phyloP scores from a whole-genome alignment of 257 asterid species.

The Cynanchum wilfordii region DNA sequence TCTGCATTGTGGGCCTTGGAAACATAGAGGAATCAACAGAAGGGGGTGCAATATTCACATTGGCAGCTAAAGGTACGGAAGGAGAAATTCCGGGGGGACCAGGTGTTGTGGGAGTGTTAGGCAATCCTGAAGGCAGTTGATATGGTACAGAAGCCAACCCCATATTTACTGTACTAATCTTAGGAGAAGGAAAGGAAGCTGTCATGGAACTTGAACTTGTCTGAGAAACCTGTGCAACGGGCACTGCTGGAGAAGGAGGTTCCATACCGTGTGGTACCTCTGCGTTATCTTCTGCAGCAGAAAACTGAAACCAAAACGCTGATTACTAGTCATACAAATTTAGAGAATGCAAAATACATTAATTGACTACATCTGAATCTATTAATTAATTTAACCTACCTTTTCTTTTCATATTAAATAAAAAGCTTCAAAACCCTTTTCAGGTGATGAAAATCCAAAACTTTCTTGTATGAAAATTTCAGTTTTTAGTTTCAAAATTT shows the following conservation, averaged over 20 bases:
- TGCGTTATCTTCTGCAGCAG: conserved; percentile 45
- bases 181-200: conserved; percentile 37
- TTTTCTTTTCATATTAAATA: background rate
- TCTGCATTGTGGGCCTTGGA: conserved; percentile 37
- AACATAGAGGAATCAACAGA: conserved; percentile 38
- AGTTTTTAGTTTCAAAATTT: background rate
- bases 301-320: conserved; percentile 13
- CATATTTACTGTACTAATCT: conserved; percentile 28
- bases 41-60: conserved; percentile 28
- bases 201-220: conserved; percentile 43
- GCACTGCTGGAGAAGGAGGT: conserved; percentile 37
- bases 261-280: conserved; percentile 43
- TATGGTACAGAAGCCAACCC: conserved; percentile 54
- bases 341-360: background rate
- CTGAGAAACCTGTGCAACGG: conserved; percentile 37
- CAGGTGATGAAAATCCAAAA: background rate
- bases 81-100: conserved; percentile 61
- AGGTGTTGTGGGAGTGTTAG: conserved; percentile 44
- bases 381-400: background rate
- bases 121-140: conserved; percentile 51
- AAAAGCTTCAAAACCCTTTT: background rate
- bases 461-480: background rate
- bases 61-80: conserved; percentile 42
- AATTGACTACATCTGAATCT: background rate
- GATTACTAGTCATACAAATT: background rate